Conservation (phyloP, 2,329 filamentous ascomycete genomes). For the Macroventuria anomochaeta region DNA sequence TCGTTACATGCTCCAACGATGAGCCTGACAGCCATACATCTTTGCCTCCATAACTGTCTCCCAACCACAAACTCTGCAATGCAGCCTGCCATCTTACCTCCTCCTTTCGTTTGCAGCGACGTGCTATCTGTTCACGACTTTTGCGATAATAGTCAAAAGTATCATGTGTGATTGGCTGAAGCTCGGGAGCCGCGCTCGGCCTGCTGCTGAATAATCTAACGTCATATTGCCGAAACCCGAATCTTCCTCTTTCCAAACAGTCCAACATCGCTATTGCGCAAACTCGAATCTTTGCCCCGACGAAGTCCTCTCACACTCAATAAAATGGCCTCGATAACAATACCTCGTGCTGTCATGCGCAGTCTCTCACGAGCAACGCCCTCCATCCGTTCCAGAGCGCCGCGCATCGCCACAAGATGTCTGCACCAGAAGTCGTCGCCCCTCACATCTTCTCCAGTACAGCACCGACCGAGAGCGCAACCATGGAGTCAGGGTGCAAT, state of each 20-base stretch:
- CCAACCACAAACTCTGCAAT: no score
- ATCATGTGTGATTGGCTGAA: not conserved
- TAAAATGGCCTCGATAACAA: slow-evolving; percentile 37
- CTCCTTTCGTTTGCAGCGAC: no score
- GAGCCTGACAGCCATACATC: no score
- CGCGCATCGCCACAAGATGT: slow-evolving; percentile 43
- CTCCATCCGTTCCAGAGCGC: slow-evolving; percentile 28
- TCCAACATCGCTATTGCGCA: slow-evolving; percentile 24
- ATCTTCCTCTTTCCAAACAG: slow-evolving; percentile 6
- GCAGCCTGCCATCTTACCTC: no score
- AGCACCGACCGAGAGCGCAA: slow-evolving; percentile 39
- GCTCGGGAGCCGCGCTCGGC: not conserved
- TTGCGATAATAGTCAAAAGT: not conserved
- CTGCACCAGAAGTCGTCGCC: slow-evolving; percentile 44
- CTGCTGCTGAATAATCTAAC: slow-evolving; percentile 32
- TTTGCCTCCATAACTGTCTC: no score
- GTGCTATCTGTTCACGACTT: no score
- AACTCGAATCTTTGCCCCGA: not conserved
- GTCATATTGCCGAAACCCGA: slow-evolving; percentile 30
- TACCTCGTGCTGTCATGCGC: slow-evolving; percentile 40
- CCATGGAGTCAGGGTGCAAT: slow-evolving; percentile 30
- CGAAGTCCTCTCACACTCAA: not conserved
- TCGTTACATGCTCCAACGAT: no score
- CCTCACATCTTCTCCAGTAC: slow-evolving; percentile 40
- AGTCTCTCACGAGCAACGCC: slow-evolving; percentile 34